These are phyloP conservation scores for Colletotrichum tabaci DNA, from an alignment of 2,329 filamentous ascomycete genomes.

Conservation along the genomic window DNA sequence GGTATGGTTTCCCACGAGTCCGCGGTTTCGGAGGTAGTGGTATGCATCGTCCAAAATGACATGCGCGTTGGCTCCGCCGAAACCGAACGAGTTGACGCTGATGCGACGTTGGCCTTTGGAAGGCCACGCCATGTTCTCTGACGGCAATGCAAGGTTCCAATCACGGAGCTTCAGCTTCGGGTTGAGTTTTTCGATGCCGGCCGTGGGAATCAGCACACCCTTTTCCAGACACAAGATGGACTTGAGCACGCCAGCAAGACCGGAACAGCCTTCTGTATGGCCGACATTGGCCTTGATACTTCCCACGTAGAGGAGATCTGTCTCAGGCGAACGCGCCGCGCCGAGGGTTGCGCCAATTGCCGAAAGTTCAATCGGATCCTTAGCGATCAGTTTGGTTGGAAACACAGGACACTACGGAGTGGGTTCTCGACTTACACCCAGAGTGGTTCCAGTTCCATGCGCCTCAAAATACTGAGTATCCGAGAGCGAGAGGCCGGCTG, in stretches of 20 bases:
- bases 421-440: slow-evolving; percentile 1
- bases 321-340: slow-evolving; percentile 49
- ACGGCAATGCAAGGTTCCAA: slow-evolving; percentile 51
- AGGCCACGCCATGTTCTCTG: slow-evolving; percentile 42
- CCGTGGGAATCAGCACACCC: slow-evolving; percentile 62
- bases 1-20: slow-evolving; percentile 6
- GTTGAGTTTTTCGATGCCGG: slow-evolving; percentile 64
- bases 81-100: slow-evolving; percentile 48
- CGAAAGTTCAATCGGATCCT: slow-evolving; percentile 68
- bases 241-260: slow-evolving; percentile 60
- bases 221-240: slow-evolving; percentile 57
- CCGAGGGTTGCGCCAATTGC: slow-evolving; percentile 63
- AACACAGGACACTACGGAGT: too few relatives aligned
- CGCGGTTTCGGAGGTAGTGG: slow-evolving; percentile 12
- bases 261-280: slow-evolving; percentile 60
- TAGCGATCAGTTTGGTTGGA: slow-evolving; percentile 42
- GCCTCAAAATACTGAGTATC: slow-evolving; percentile 58
- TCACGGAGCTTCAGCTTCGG: slow-evolving; percentile 53
- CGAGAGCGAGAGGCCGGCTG: slow-evolving; percentile 21
- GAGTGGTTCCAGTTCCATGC: slow-evolving; percentile 59
- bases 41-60: slow-evolving; percentile 49
- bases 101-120: slow-evolving; percentile 60
- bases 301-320: slow-evolving; percentile 51
- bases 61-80: slow-evolving; percentile 37
- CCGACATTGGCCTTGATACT: slow-evolving; percentile 57